Base-by-base conservation (phyloP, 2,329 filamentous ascomycete species). In the Phyllosticta citrichinensis region DNA sequence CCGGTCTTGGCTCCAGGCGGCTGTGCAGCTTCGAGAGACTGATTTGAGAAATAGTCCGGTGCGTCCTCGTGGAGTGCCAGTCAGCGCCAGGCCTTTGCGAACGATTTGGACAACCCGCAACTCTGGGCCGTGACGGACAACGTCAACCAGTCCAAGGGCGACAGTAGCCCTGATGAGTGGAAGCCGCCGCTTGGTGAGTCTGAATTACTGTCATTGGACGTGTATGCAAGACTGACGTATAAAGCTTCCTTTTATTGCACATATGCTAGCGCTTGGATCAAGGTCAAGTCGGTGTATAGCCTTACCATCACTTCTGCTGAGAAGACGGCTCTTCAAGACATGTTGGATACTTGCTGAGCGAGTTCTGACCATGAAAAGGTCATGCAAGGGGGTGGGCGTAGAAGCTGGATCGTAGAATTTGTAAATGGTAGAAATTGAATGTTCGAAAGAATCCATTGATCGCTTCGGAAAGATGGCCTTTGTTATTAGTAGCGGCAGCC, bases 51-150 rank as follows among this genome's bases (percentile, higher is more conserved):
- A 50, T 62, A 87, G 82, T 89, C 86, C 53, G 89, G 89, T 20
- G 89, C 89, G 12, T 80, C 81, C 8, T 73, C 76, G 1, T 93
- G 89, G 90, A 89, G 88, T 0, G 86, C 86, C 0, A 75, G 79
- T 20, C 79, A 82, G 67, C 83, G 90, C 61, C 77, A 86, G 69
- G 71, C 78, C 2, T 91, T 91, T 69, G 90, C 90, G 65, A 94
- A 91, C 73, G 90, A 94, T 74, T 71, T 93, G 62, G 81, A 77
- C 1, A 82, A 86, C 60, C 90, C 90, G 0, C 89, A 94, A 75
- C 81, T 94, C 30, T 82, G 89, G 75, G 87, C 89, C 35, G 88
- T 94, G 9, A 93, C 89, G 3, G 87, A 89, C 70, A 84, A 81
- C 60, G 84, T 91, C 66, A 95, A 95, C 75, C 78, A 85, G 66